Base-by-base conservation (phyloP, 352 stramenopile genomes). In the Phytophthora pseudosyringae region DNA sequence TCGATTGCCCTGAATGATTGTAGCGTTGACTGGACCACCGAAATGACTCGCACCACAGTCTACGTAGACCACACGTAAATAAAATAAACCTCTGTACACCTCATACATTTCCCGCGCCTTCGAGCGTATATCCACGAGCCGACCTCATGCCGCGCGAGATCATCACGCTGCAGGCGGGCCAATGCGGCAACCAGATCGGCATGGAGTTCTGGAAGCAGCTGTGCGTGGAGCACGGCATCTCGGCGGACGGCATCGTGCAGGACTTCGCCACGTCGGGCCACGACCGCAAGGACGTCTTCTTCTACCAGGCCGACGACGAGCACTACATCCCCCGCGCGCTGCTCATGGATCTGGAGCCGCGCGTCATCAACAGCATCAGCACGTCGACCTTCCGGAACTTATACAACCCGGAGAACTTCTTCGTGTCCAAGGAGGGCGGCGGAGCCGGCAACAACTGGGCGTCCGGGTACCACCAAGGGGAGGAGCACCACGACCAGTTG, bases 171-270 rank as follows among this genome's bases (percentile, higher is more conserved):
- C 97, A 99, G 81, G 94, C 98, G 8, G 98, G 98, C 31, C 98
- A 99, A 83, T 99, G 98, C 78, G 98, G 98, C 65, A 99, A 99
- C 80, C 98, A 99, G 86, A 98, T 99, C 59, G 98, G 98, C 13
- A 98, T 93, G 71, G 98, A 99, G 85, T 99, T 99, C 81, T 99
- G 98, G 98, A 99, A 99, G 75, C 96, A 99, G 77, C 86, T 99
- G 28, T 99, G 96, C 69, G 83, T 95, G 11, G 98, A 99, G 81
- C 98, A 99, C 78, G 98, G 98, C 41, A 99, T 99, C 72, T 93
- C 86, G 15, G 89, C 94, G 1, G 97, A 99, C 71, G 97, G 98
- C 18, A 97, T 98, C 32, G 87, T 99, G 33, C 82, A 98, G 71
- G 95, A 99, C 53, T 97, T 94, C 55, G 94, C 90, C 31, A 92